phyloP scores from a whole-genome alignment of 1,139 yeast genomes.

The Zygoascus sp. region DNA sequence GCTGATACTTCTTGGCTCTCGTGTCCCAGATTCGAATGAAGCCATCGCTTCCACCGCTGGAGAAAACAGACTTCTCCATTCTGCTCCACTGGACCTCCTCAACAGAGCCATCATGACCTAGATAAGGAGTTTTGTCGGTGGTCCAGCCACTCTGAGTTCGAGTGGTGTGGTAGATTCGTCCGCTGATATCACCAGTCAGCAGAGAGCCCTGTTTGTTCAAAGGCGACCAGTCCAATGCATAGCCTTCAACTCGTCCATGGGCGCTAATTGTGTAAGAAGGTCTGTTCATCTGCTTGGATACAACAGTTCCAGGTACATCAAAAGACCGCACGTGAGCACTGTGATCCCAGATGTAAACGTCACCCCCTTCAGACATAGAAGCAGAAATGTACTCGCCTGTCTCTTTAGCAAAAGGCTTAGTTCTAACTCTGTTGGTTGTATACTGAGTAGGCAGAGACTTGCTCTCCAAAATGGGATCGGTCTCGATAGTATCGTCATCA shows the following conservation, averaged over 20 bases:
- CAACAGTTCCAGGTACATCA: constrained; percentile 78
- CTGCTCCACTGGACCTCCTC: constrained; percentile 98
- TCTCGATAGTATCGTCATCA: constrained; percentile 68
- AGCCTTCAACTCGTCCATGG: constrained; percentile 97
- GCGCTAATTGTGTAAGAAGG: constrained; percentile 79
- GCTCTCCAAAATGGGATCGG: constrained; percentile 84
- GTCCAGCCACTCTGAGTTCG: constrained; percentile 78
- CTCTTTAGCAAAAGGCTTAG: constrained; percentile 69
- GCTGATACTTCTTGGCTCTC: constrained; percentile 84
- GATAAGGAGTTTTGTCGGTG: constrained; percentile 78
- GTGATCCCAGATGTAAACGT: constrained; percentile 78
- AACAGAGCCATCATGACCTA: constrained; percentile 56
- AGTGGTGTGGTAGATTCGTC: constrained; percentile 72
- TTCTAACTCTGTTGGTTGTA: constrained; percentile 87
- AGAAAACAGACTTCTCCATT: constrained; percentile 86
- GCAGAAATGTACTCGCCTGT: constrained; percentile 87
- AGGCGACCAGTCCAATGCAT: constrained; percentile 97
- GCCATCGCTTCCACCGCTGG: constrained; percentile 91
- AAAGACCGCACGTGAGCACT: constrained; percentile 77
- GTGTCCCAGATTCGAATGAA: constrained; percentile 95
- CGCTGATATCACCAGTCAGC: constrained; percentile 84
- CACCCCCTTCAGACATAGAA: constrained; percentile 86
- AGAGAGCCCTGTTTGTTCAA: constrained; percentile 72
- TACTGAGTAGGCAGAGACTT: constrained; percentile 70
- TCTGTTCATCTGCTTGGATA: constrained; percentile 71